phyloP scores from a whole-genome alignment of 139 green algal species.

The Chlorella sorokiniana region DNA sequence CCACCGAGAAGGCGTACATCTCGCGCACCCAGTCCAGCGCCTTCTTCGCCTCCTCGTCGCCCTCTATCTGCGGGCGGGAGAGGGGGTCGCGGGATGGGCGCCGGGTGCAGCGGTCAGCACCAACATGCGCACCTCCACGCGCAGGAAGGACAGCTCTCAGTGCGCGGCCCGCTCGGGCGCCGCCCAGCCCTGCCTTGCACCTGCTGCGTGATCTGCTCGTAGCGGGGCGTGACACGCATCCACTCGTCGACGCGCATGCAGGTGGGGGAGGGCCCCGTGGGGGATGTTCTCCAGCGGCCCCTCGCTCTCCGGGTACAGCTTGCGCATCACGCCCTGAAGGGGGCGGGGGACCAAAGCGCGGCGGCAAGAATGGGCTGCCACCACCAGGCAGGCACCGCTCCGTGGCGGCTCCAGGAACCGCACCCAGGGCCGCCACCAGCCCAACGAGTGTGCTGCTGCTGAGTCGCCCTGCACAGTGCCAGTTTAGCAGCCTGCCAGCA shows the following conservation, averaged over 20 bases:
- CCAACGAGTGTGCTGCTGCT: not conserved
- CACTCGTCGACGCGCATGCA: slow-evolving; percentile 44
- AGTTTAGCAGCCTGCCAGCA: not conserved
- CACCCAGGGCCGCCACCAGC: not conserved
- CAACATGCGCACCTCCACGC: not conserved
- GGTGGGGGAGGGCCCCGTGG: slow-evolving; percentile 50
- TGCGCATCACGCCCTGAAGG: slow-evolving; percentile 40
- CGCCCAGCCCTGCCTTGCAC: not conserved
- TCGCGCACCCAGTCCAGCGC: slow-evolving; percentile 79
- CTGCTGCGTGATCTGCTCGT: slow-evolving; percentile 3
- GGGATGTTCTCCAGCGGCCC: slow-evolving; percentile 49
- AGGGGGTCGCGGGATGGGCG: not conserved
- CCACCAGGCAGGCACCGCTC: no score
- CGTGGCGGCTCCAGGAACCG: no score
- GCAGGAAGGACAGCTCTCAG: no score
- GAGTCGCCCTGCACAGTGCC: not conserved
- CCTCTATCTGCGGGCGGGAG: slow-evolving; percentile 62
- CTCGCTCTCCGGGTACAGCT: slow-evolving; percentile 50
- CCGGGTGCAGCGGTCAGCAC: not conserved
- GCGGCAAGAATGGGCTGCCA: not conserved
- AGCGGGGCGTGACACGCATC: slow-evolving; percentile 7
- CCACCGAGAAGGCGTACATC: slow-evolving; percentile 85
- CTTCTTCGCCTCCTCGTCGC: slow-evolving; percentile 52
- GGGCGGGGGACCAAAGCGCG: not conserved
- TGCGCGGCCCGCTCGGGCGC: not conserved